Base-by-base conservation (phyloP, 768 basidiomycete species). In the Amanita phalloides region DNA sequence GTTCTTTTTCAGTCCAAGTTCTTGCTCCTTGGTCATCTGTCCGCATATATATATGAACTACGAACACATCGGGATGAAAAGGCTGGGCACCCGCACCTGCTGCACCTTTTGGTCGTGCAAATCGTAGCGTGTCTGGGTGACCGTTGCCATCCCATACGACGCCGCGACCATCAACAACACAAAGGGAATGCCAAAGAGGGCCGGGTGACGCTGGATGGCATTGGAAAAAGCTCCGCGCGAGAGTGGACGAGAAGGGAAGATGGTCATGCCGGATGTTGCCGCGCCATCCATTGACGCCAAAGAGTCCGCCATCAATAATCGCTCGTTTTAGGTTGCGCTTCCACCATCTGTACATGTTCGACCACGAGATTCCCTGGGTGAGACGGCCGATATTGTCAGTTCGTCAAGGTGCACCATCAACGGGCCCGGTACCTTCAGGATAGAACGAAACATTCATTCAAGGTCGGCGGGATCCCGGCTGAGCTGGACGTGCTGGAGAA, bases 121-220 rank as follows among this genome's bases (percentile, higher is more conserved):
- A 64, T 97, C 94, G 62, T 97, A 97, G 25, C 90, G 76, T 26
- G 89, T 94, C 65, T 92, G 89, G 0, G 93, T 93, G 61, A 99
- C 81, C 1, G 76, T 70, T 14, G 83, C 77, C 46, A 99, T 69
- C 5, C 82, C 91, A 62, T 86, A 97, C 14, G 89, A 92, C 1
- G 90, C 86, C 10, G 75, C 81, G 52, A 97, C 90, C 66, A 96
- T 86, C 57, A 92, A 71, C 58, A 86, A 62, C 6, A 97, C 55
- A 66, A 98, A 96, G 0, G 95, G 90, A 0, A 92, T 65, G 9
- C 95, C 95, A 57, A 97, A 96, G 17, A 86, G 62, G 4, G 71
- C 72, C 1, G 89, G 89, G 60, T 89, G 67, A 56, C 72, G 79
- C 51, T 76, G 72, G 17, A 87, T 63, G 7, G 68, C 60, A 13